A percentile compares a stretch with the other conserved stretches of the same genome.
phyloP scores from a whole-genome alignment of 345 rosid species.

The Draba incana region DNA sequence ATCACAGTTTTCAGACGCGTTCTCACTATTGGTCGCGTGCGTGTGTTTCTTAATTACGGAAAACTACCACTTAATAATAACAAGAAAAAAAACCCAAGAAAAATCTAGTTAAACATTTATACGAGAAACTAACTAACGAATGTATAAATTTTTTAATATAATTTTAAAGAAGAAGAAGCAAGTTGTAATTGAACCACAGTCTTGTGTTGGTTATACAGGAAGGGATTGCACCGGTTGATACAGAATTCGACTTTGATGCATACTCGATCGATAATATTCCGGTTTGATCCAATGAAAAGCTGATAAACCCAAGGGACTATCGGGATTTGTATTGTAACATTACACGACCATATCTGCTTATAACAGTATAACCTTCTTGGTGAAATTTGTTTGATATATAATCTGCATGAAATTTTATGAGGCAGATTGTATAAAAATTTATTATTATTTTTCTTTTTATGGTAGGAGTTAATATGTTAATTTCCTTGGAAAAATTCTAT shows the following conservation, averaged over 20 bases:
- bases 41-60: slow-evolving; percentile 19
- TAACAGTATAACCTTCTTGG: slow-evolving; percentile 7
- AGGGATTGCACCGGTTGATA: slow-evolving; percentile 59
- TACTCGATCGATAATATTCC: slow-evolving; percentile 72
- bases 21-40: slow-evolving; percentile 19
- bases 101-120: not conserved
- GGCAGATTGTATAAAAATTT: slow-evolving; percentile 35
- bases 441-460: not conserved
- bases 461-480: slow-evolving; percentile 21
- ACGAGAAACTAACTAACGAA: not conserved
- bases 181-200: slow-evolving; percentile 2
- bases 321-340: slow-evolving; percentile 36
- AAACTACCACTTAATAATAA: slow-evolving; percentile 13
- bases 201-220: slow-evolving; percentile 60
- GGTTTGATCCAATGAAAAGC: slow-evolving; percentile 44
- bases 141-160: too few relatives aligned
- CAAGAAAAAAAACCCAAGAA: not conserved
- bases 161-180: not conserved
- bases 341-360: slow-evolving; percentile 26
- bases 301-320: slow-evolving; percentile 9
- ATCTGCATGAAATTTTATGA: slow-evolving; percentile 34
- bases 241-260: slow-evolving; percentile 82
- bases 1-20: slow-evolving; percentile 22
- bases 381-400: slow-evolving; percentile 33
- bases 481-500: slow-evolving; percentile 14